A percentile compares a stretch with the other conserved stretches of the same genome.
Conservation (phyloP, 1,139 yeast species). For the Candida labiduridarum region DNA sequence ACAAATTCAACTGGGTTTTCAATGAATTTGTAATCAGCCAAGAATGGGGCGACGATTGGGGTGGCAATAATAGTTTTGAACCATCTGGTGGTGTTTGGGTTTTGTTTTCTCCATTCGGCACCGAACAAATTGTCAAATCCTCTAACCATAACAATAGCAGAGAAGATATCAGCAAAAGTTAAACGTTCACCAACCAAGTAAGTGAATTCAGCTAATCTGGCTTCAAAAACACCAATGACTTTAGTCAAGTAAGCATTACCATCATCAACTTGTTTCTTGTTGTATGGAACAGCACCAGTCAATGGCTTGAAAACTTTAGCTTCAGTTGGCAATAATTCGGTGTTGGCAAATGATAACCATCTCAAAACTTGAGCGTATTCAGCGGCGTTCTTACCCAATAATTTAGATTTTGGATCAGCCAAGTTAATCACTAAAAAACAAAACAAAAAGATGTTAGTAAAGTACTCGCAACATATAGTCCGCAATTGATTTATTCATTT, state of each 20-base stretch:
- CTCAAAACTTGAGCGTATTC: slow-evolving; percentile 74
- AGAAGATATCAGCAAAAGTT: slow-evolving; percentile 80
- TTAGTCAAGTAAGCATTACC: slow-evolving; percentile 42
- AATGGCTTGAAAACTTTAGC: slow-evolving; percentile 37
- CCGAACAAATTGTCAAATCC: slow-evolving; percentile 74
- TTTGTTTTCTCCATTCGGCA: slow-evolving; percentile 69
- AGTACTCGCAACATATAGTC: slow-evolving; percentile 8
- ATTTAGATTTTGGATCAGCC: slow-evolving; percentile 32
- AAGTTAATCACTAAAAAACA: slow-evolving; percentile 28
- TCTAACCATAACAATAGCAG: slow-evolving; percentile 62
- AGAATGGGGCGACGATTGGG: slow-evolving; percentile 49
- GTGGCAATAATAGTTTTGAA: slow-evolving; percentile 68
- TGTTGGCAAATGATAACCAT: slow-evolving; percentile 82
- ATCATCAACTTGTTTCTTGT: slow-evolving; percentile 63
- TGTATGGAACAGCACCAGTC: slow-evolving; percentile 54
- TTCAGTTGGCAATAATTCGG: slow-evolving; percentile 59
- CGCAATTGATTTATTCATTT: background rate
- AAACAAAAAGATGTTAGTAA: slow-evolving; percentile 20
- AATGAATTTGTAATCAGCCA: slow-evolving; percentile 54
- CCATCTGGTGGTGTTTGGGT: slow-evolving; percentile 87
- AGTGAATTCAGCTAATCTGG: slow-evolving; percentile 73
- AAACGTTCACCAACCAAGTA: slow-evolving; percentile 91
- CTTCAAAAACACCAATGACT: slow-evolving; percentile 54
- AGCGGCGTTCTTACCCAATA: slow-evolving; percentile 66
- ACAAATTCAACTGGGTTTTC: slow-evolving; percentile 68